phyloP scores from a whole-genome alignment of 495 filamentous ascomycete genomes.

The Hypoxylon lienhwacheense region DNA sequence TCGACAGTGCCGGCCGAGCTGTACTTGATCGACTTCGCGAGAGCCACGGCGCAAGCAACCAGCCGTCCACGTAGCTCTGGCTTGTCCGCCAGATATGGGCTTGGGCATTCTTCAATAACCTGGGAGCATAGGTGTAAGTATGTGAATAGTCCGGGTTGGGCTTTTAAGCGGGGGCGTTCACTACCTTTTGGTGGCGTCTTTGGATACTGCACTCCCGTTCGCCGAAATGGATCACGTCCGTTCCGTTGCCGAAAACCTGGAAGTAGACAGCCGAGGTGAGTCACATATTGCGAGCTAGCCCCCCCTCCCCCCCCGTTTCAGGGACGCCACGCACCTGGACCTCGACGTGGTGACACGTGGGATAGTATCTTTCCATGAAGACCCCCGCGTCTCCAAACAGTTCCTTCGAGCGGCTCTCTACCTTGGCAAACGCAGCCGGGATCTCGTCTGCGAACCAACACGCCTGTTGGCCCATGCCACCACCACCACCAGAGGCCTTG shows the following conservation, averaged over 20 bases:
- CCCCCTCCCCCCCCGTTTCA: background rate
- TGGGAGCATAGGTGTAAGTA: slow-evolving; percentile 22
- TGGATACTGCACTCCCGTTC: slow-evolving; percentile 64
- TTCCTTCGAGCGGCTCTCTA: slow-evolving; percentile 17
- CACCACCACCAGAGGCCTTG: slow-evolving; percentile 57
- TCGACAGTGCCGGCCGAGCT: slow-evolving; percentile 64
- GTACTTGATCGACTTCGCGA: slow-evolving; percentile 59
- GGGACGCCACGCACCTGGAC: slow-evolving; percentile 45
- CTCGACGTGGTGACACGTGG: slow-evolving; percentile 58
- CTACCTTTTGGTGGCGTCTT: slow-evolving; percentile 46
- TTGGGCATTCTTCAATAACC: slow-evolving; percentile 46
- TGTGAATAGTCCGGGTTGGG: slow-evolving; percentile 45
- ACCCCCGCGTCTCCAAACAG: slow-evolving; percentile 32
- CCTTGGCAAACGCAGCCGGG: slow-evolving; percentile 41
- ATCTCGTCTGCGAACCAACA: slow-evolving; percentile 45
- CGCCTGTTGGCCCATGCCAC: slow-evolving; percentile 54
- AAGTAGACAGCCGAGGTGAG: background rate
- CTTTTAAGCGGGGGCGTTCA: background rate
- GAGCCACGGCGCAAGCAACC: slow-evolving; percentile 52
- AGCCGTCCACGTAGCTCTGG: slow-evolving; percentile 52
- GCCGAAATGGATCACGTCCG: slow-evolving; percentile 54
- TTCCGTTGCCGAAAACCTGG: slow-evolving; percentile 56
- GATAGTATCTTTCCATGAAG: slow-evolving; percentile 51
- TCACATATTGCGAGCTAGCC: background rate
- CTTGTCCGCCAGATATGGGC: slow-evolving; percentile 46